phyloP scores from a whole-genome alignment of 164 flowering plant species.

The Hamamelis virginiana region DNA sequence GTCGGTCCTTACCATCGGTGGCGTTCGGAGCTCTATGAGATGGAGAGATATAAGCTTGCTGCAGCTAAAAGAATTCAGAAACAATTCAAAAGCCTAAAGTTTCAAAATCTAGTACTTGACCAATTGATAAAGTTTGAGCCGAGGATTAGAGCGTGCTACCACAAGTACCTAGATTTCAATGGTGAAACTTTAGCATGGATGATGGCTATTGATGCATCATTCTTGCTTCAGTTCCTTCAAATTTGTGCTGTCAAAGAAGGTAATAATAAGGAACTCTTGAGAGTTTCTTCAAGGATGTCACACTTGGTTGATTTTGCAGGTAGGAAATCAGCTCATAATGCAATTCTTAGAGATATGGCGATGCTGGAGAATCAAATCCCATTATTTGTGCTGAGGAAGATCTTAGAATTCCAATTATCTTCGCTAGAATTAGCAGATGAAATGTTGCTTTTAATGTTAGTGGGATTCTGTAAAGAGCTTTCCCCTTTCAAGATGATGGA shows the following conservation, averaged over 20 bases:
- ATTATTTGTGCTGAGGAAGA: conserved; percentile 30
- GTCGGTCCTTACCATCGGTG: conserved; percentile 51
- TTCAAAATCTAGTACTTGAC: conserved; percentile 34
- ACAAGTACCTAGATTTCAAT: conserved; percentile 32
- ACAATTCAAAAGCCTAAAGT: conserved; percentile 19
- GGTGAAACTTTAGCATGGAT: conserved; percentile 52
- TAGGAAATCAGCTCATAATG: conserved; percentile 34
- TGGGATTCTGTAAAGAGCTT: conserved; percentile 36
- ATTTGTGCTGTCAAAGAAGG: conserved; percentile 26
- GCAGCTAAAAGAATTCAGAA: conserved; percentile 36
- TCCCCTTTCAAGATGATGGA: conserved; percentile 40
- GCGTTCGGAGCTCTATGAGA: conserved; percentile 43
- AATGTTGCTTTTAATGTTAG: conserved; percentile 26
- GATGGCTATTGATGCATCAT: conserved; percentile 56
- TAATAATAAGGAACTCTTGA: conserved; percentile 7
- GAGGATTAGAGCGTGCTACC: conserved; percentile 43
- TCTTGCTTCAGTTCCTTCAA: conserved; percentile 44
- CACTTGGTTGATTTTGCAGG: conserved; percentile 33
- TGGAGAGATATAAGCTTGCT: conserved; percentile 47
- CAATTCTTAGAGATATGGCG: conserved; percentile 43
- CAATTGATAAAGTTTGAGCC: conserved; percentile 22
- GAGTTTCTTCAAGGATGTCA: conserved; percentile 33
- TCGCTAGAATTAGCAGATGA: conserved; percentile 35
- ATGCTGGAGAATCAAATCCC: conserved; percentile 69
- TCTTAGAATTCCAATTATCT: conserved; percentile 26